Conservation (phyloP, 345 rosid species). For the Syzygium aqueum region DNA sequence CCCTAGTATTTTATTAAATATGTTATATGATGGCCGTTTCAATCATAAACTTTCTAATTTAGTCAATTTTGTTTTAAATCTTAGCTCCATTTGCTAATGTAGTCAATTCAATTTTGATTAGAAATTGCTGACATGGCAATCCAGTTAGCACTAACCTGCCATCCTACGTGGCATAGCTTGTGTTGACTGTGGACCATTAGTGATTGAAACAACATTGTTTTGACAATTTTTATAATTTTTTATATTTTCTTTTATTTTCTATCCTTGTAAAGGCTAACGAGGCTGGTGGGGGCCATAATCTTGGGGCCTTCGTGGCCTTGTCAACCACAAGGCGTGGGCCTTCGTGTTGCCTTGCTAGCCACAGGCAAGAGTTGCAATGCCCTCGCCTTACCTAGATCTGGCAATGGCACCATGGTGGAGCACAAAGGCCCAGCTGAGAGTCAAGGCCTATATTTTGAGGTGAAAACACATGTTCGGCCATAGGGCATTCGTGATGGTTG, state of each 20-base stretch:
- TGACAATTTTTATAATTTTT: background rate
- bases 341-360: too few relatives aligned
- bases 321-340: too few relatives aligned
- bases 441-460: conserved; percentile 39
- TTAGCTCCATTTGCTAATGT: background rate
- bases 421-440: conserved; percentile 8
- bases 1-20: background rate
- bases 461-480: conserved; percentile 64
- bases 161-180: too few relatives aligned
- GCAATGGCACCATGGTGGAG: background rate
- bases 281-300: too few relatives aligned
- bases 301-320: too few relatives aligned
- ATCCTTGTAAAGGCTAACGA: too few relatives aligned
- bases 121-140: rapidly evolving
- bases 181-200: background rate
- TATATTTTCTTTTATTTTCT: too few relatives aligned
- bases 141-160: background rate
- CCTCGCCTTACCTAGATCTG: too few relatives aligned
- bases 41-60: background rate
- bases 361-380: too few relatives aligned
- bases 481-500: conserved; percentile 38
- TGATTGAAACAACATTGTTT: background rate
- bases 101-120: rapidly evolving
- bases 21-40: background rate
- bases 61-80: background rate